phyloP scores from a whole-genome alignment of 2,329 filamentous ascomycete species.

The Fusarium vanettenii region DNA sequence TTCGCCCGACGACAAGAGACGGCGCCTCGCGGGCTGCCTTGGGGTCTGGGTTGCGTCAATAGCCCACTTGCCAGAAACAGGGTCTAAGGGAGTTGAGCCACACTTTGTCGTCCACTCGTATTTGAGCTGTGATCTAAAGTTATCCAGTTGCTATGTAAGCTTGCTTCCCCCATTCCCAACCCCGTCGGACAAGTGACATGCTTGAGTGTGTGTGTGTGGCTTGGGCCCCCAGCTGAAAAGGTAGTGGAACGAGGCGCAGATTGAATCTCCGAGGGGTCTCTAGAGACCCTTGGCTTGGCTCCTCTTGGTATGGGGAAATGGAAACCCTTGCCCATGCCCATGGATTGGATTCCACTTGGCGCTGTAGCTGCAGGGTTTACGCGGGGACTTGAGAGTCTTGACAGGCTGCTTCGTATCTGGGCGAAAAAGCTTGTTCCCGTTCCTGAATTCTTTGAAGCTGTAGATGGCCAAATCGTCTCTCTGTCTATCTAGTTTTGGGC shows the following conservation, averaged over 20 bases:
- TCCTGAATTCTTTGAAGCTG: background rate
- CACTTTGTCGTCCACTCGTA: background rate
- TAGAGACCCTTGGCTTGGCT: background rate
- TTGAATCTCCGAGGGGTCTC: background rate
- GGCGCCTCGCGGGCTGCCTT: conserved; percentile 31
- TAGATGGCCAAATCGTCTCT: background rate
- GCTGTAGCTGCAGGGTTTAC: background rate
- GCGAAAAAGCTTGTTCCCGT: conserved; percentile 19
- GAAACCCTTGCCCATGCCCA: background rate
- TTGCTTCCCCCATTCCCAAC: background rate
- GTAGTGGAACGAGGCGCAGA: background rate
- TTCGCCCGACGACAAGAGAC: background rate
- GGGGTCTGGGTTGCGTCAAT: background rate
- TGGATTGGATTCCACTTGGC: background rate
- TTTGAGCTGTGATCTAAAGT: background rate
- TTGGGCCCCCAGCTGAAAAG: background rate
- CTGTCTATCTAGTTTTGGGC: background rate
- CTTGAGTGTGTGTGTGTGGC: background rate
- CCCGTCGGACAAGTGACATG: background rate
- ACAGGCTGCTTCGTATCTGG: background rate
- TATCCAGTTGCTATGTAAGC: background rate
- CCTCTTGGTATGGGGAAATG: background rate
- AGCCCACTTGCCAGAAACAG: conserved; percentile 26
- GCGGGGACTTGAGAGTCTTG: background rate
- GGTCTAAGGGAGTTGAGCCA: conserved; percentile 6